Evolutionary conservation across 106 monocot genomes (phyloP).

Genomic region (Gastrodia elata): DNA sequence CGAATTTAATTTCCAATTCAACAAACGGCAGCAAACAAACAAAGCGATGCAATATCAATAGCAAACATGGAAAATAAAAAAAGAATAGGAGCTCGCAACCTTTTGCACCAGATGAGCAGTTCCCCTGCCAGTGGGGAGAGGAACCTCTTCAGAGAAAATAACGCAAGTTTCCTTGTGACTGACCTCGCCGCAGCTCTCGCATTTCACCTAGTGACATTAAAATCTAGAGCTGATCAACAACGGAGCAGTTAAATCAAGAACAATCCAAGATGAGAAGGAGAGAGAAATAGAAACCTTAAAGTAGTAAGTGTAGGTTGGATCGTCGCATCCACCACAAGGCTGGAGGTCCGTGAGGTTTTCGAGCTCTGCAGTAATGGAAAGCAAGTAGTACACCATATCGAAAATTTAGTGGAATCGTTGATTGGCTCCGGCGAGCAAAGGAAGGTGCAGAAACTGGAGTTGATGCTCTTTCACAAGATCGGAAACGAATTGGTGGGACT

Average conservation of each 20-base stretch:
- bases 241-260: background rate
- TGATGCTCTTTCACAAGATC: too few relatives aligned
- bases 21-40: background rate
- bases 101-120: constrained; percentile 83
- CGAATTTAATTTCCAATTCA: background rate
- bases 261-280: background rate
- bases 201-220: constrained; percentile 47
- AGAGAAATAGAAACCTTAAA: constrained; percentile 58
- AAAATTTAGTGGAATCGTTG: background rate
- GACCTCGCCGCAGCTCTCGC: constrained; percentile 88
- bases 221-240: constrained; percentile 13
- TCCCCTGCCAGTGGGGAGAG: constrained; percentile 53
- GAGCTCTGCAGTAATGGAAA: constrained; percentile 53
- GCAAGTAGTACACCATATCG: constrained; percentile 60
- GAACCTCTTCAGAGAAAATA: constrained; percentile 45
- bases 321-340: constrained; percentile 72
- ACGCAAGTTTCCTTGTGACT: constrained; percentile 65
- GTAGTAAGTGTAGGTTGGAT: constrained; percentile 60
- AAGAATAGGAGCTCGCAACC: constrained; percentile 20
- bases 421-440: background rate
- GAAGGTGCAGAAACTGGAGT: background rate
- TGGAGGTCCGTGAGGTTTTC: constrained; percentile 79
- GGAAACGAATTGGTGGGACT: background rate
- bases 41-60: background rate
- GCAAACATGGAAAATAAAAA: background rate